A percentile compares a stretch with the other conserved stretches of the same genome.
Conservation (phyloP, 2,329 filamentous ascomycete species). For the Setomelanomma holmii region DNA sequence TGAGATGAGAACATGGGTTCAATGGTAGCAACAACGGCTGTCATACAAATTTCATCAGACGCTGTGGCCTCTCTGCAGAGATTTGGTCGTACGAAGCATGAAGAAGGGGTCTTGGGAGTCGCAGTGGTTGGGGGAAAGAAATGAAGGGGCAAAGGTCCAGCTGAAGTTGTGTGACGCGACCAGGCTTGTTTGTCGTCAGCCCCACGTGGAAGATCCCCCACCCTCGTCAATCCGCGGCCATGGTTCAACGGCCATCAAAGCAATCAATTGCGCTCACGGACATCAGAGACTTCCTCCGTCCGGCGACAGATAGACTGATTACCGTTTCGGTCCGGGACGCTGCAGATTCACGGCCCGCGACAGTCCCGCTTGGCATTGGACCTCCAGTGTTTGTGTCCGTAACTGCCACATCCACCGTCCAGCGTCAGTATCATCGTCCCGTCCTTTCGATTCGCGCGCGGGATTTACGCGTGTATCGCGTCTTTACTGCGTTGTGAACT, state of each 20-base stretch:
- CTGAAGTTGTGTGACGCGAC: constrained; percentile 25
- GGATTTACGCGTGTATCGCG: constrained; percentile 9
- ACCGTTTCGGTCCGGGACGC: background rate
- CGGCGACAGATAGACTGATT: background rate
- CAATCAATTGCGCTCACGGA: background rate
- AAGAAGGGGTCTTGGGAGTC: constrained; percentile 18
- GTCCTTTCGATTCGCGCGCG: too few relatives aligned
- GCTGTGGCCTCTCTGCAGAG: constrained; percentile 22
- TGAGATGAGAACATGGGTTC: constrained; percentile 13
- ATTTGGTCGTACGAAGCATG: constrained; percentile 24
- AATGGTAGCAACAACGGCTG: constrained; percentile 31
- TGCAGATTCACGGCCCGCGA: background rate
- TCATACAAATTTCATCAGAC: constrained; percentile 28
- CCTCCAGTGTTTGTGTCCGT: constrained; percentile 2
- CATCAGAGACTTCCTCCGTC: too few relatives aligned
- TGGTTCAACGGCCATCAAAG: constrained; percentile 14
- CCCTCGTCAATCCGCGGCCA: constrained; percentile 2
- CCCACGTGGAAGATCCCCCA: constrained; percentile 27
- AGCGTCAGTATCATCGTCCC: constrained; percentile 16
- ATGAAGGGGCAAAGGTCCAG: constrained; percentile 23
- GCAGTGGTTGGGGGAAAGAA: constrained; percentile 28
- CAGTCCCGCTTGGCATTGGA: background rate
- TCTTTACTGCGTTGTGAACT: constrained; percentile 4
- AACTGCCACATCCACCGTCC: constrained; percentile 16
- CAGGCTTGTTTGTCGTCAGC: constrained; percentile 16